A percentile compares a stretch with the other conserved stretches of the same genome.
Conservation (phyloP, 78 protist genomes). For the Diacronema lutheri region DNA sequence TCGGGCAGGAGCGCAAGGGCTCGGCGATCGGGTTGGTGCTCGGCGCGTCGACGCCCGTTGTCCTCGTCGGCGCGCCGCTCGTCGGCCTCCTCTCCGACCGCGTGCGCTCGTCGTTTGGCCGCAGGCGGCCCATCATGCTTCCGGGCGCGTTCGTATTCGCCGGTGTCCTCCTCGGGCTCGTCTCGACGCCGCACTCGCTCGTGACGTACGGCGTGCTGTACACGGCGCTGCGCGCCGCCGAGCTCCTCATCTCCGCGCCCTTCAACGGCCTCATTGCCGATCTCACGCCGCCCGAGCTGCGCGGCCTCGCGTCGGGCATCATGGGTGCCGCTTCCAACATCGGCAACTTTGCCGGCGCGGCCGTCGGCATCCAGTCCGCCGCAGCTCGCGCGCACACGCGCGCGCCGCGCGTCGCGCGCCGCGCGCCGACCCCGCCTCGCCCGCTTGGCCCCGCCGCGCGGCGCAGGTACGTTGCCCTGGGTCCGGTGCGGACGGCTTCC, state of each 20-base stretch:
- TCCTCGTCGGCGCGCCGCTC: no score
- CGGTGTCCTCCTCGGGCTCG: not conserved
- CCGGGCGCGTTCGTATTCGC: not conserved
- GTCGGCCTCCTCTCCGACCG: no score
- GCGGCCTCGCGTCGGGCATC: not conserved
- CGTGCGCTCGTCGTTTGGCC: not conserved
- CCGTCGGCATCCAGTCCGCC: not conserved
- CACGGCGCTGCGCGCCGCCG: no score
- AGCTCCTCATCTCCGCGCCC: not conserved
- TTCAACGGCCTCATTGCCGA: conserved; percentile 14
- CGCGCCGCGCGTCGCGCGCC: no score
- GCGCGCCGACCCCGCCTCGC: no score
- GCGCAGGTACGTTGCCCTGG: not conserved
- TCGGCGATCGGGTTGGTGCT: no score
- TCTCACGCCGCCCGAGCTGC: not conserved
- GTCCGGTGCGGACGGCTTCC: not conserved
- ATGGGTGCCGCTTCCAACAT: not conserved
- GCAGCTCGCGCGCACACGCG: no score
- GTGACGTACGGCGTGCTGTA: not conserved
- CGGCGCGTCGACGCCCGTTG: no score
- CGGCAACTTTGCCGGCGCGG: conserved; percentile 11
- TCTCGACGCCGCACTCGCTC: not conserved
- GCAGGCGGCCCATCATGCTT: conserved; percentile 6
- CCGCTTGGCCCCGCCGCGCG: no score
- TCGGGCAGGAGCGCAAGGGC: no score